A percentile compares a stretch with the other conserved stretches of the same genome.
phyloP scores from a whole-genome alignment of 805 yeast genomes.

The Metschnikowia kunwiensis region DNA sequence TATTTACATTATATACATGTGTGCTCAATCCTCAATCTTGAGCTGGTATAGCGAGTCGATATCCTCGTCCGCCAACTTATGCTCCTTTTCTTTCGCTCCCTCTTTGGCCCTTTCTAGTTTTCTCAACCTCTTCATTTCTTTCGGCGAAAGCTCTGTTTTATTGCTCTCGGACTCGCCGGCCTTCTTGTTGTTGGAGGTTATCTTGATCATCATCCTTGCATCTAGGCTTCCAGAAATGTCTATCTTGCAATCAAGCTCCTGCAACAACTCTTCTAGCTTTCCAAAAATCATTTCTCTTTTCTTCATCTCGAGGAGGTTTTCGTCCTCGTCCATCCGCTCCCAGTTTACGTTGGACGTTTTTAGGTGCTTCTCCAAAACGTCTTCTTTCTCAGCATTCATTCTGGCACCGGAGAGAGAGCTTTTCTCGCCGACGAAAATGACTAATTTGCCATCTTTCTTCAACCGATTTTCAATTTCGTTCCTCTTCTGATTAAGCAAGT shows the following conservation, averaged over 20 bases:
- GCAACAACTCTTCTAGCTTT: conserved; percentile 25
- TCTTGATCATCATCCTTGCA: conserved; percentile 23
- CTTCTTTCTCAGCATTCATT: conserved; percentile 15
- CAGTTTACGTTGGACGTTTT: conserved; percentile 8
- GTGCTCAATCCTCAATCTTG: conserved; percentile 34
- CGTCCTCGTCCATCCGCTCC: conserved; percentile 18
- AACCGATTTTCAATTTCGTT: conserved; percentile 47
- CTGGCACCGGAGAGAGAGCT: conserved; percentile 17
- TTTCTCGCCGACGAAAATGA: conserved; percentile 25
- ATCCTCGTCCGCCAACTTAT: conserved; percentile 27
- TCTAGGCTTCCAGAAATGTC: conserved; percentile 29
- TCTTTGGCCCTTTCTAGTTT: conserved; percentile 18
- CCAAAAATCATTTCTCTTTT: conserved; percentile 31
- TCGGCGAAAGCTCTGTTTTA: conserved; percentile 12
- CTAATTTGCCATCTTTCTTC: conserved; percentile 41
- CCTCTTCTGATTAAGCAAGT: conserved; percentile 50
- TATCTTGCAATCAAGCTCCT: conserved; percentile 28
- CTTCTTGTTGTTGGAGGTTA: conserved; percentile 11
- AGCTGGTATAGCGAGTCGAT: conserved; percentile 40
- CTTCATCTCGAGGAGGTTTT: conserved; percentile 17
- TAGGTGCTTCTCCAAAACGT: conserved; percentile 10
- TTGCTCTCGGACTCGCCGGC: conserved; percentile 5
- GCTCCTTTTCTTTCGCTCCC: conserved; percentile 18
- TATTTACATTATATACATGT: conserved; percentile 7
- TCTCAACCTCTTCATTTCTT: conserved; percentile 18